Evolutionary conservation across 1,284 basidiomycete species (phyloP), one percentile per base, ranked within the genome.

Genomic region (Entoloma clypeatum): DNA sequence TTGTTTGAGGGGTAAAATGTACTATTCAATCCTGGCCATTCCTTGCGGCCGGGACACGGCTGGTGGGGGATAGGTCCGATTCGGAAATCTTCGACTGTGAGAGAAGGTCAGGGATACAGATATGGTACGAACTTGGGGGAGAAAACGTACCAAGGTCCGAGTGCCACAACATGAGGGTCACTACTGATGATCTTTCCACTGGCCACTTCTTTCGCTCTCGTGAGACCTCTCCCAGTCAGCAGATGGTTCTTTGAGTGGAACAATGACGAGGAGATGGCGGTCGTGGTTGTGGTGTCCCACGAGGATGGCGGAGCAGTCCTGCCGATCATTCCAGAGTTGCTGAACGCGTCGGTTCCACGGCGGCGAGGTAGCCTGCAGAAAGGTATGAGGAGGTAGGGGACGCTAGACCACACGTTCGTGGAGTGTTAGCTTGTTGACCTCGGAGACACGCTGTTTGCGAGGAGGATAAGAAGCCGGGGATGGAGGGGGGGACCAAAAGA

Each of bases 281-380:
- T 55, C 49, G 86, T 86, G 18, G 89, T 69, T 0, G 85, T 70
- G 4, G 86, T 85, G 56, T 89, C 87, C 19, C 80, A 68, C 21
- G 83, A 86, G 44, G 89, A 75, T 86, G 86, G 89, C 86, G 86
- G 89, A 0, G 86, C 81, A 9, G 83, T 86, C 61, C 88, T 88
- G 36, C 86, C 86, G 44, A 89, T 87, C 69, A 78, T 80, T 36
- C 58, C 59, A 13, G 51, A 51, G 25, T 56, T 57, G 24, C 61
- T 56, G 16, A 39, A 39, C 24, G 41, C 34, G 35, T 67, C 63
- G 36, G 51, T 56, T 34, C 65, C 63, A 36, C 19, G 23, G 74
- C n/a, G n/a, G n/a, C 64, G 38, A 78, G 68, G 52, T 75, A 79
- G 47, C 81, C 79, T 6, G 69, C 62, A 8, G 78, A 81, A 14